Percentiles rank a stretch among this genome's conserved stretches.
phyloP scores from a whole-genome alignment of 192 early-diverging fungal genomes.

The Entomortierella chlamydospora region DNA sequence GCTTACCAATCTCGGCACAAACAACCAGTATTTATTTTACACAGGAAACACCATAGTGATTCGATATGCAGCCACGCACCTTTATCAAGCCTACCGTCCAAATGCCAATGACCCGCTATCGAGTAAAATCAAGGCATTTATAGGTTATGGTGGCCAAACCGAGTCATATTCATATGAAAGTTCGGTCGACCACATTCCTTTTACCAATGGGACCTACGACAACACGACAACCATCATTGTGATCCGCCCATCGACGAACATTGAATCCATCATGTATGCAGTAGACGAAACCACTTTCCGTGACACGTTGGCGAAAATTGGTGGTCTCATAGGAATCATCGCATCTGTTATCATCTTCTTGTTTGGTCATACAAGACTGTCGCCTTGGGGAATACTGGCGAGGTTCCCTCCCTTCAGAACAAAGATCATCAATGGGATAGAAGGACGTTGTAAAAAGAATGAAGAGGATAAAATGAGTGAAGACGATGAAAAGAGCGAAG shows the following conservation, averaged over 20 bases:
- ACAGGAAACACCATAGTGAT: constrained; percentile 35
- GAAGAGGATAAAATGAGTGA: too few species aligned
- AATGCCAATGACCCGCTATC: too few species aligned
- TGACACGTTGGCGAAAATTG: constrained; percentile 37
- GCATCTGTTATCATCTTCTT: constrained; percentile 26
- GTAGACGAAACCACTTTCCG: constrained; percentile 26
- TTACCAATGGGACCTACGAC: constrained; percentile 3
- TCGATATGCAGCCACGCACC: constrained; percentile 12
- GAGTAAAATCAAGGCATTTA: constrained; percentile 16
- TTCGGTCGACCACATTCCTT: constrained; percentile 1
- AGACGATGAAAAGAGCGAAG: too few species aligned
- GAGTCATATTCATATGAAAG: constrained; percentile 10
- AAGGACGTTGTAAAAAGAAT: too few species aligned
- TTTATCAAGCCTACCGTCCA: background rate
- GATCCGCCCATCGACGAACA: constrained; percentile 9
- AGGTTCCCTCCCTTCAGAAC: constrained; percentile 26
- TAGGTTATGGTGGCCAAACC: constrained; percentile 2
- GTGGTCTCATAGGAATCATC: constrained; percentile 23
- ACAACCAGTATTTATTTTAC: constrained; percentile 21
- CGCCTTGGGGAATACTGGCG: constrained; percentile 35
- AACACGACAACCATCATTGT: constrained; percentile 24
- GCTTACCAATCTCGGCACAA: background rate
- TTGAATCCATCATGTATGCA: background rate
- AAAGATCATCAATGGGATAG: constrained; percentile 9
- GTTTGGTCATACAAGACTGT: constrained; percentile 37